These are phyloP conservation scores for Tricharina praecox DNA, from an alignment of 495 filamentous ascomycete genomes.

Conservation along the genomic window DNA sequence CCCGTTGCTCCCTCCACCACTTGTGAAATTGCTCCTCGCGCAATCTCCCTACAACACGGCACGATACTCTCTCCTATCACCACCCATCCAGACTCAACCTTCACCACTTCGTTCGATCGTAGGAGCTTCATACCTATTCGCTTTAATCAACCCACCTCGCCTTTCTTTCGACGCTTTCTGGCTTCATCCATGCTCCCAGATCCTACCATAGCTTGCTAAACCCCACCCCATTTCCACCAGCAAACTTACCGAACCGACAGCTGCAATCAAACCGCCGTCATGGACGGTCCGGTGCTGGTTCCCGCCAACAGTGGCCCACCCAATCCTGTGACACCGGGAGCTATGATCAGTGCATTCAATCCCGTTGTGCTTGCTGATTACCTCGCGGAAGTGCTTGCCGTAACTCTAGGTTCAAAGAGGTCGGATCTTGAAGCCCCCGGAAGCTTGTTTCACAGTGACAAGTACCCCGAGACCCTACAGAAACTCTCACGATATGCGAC, in stretches of 20 bases:
- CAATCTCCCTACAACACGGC: too few relatives aligned
- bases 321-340: conserved; percentile 9
- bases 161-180: not conserved
- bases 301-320: conserved; percentile 10
- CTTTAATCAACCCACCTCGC: not conserved
- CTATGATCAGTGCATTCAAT: conserved; percentile 27
- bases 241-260: too few relatives aligned
- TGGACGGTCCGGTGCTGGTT: conserved; percentile 16
- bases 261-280: too few relatives aligned
- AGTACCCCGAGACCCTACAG: conserved; percentile 59
- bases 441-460: conserved; percentile 59
- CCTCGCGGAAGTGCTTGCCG: conserved; percentile 57
- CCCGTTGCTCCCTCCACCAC: too few relatives aligned
- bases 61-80: too few relatives aligned
- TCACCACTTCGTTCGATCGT: too few relatives aligned
- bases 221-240: too few relatives aligned
- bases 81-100: too few relatives aligned
- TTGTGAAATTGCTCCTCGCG: too few relatives aligned
- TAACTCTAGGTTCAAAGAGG: conserved; percentile 68
- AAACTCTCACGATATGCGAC: conserved; percentile 77
- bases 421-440: conserved; percentile 62
- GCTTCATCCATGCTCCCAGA: too few relatives aligned
- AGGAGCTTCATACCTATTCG: conserved; percentile 1
- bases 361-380: conserved; percentile 56
- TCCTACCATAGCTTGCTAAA: too few relatives aligned